These are phyloP conservation scores for Syzygium jambos DNA, from an alignment of 345 rosid species.

Conservation along the genomic window DNA sequence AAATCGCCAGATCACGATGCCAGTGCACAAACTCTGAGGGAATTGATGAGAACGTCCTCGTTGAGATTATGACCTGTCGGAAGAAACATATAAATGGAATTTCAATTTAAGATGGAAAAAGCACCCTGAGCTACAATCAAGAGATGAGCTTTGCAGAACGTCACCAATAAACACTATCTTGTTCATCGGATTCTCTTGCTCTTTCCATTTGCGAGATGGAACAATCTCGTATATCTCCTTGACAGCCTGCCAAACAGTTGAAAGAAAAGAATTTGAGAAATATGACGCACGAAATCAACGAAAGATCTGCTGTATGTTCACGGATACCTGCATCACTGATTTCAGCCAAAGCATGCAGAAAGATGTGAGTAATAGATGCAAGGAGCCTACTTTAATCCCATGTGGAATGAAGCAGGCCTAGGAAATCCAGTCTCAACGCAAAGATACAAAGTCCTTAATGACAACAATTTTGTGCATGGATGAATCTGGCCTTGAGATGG, in stretches of 20 bases:
- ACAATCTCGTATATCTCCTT: slow-evolving; percentile 89
- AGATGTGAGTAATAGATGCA: not conserved
- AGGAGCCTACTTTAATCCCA: not conserved
- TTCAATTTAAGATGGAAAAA: slow-evolving; percentile 1
- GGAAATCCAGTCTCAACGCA: not conserved
- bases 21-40: slow-evolving; percentile 39
- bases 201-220: slow-evolving; percentile 72
- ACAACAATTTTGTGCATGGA: not conserved
- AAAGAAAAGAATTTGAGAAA: not conserved
- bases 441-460: not conserved
- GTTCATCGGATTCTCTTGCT: slow-evolving; percentile 40
- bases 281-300: not conserved
- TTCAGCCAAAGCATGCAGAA: not conserved
- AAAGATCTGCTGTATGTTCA: not conserved
- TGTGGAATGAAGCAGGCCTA: not conserved
- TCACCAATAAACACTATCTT: slow-evolving; percentile 87
- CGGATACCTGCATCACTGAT: not conserved
- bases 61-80: slow-evolving; percentile 68
- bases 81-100: not conserved
- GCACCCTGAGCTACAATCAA: not conserved
- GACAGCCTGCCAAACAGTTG: slow-evolving; percentile 54
- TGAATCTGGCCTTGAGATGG: not conserved
- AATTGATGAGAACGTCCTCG: slow-evolving; percentile 42
- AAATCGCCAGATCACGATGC: not conserved
- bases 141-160: not conserved